phyloP scores from a whole-genome alignment of 106 monocot genomes.

The Dioscorea alata region DNA sequence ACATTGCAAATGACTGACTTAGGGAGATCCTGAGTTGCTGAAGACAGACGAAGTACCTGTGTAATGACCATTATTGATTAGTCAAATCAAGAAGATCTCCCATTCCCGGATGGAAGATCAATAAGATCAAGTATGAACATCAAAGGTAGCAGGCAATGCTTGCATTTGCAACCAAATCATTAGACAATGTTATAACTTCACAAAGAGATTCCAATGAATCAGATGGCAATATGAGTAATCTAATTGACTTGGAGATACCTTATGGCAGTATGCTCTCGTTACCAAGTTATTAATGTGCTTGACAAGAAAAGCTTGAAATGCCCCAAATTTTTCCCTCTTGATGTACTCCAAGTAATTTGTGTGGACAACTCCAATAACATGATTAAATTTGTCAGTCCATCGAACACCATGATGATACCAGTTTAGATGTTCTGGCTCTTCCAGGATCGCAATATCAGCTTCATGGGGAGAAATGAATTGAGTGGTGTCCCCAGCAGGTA shows the following conservation, averaged over 20 bases:
- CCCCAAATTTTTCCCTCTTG: background rate
- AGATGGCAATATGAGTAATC: background rate
- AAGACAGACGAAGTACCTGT: background rate
- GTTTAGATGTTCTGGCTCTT: background rate
- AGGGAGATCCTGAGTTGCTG: background rate
- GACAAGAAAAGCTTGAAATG: background rate
- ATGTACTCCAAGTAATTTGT: constrained; percentile 1
- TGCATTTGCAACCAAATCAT: background rate
- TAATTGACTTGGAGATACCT: background rate
- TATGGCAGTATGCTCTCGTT: background rate
- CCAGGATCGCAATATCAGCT: background rate
- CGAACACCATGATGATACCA: background rate
- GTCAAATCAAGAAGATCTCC: background rate
- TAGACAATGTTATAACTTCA: background rate
- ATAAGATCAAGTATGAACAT: too few species aligned
- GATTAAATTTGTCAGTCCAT: background rate
- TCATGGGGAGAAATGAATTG: background rate
- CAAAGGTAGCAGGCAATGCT: too few species aligned
- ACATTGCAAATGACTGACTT: background rate
- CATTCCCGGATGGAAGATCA: too few species aligned
- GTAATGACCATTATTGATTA: background rate
- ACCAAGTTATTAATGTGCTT: background rate
- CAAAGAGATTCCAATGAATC: background rate
- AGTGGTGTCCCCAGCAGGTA: constrained; percentile 8
- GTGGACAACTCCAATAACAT: constrained; percentile 2